Evolutionary conservation across 768 basidiomycete species (phyloP).

Genomic region (Lepiota brunneoincarnata): DNA sequence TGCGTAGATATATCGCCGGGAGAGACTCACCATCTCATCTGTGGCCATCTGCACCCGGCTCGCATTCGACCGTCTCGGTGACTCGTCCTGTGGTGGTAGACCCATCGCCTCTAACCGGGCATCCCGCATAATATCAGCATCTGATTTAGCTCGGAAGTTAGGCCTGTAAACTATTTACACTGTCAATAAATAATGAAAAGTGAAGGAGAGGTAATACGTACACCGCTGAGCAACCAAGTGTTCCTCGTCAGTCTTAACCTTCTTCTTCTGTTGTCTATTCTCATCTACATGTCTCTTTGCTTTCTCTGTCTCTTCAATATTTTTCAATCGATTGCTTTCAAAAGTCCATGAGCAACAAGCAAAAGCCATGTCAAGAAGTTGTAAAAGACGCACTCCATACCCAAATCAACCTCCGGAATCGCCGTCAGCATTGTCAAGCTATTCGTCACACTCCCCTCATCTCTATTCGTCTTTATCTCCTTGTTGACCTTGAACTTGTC

Average conservation of each 20-base stretch:
- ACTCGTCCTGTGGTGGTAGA: slow-evolving; percentile 53
- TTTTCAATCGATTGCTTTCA: slow-evolving; percentile 78
- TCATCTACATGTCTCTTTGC: slow-evolving; percentile 87
- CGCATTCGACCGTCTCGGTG: slow-evolving; percentile 42
- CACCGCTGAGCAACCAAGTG: slow-evolving; percentile 88
- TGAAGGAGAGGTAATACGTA: slow-evolving; percentile 35
- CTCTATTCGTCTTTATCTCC: slow-evolving; percentile 49
- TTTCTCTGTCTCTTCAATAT: slow-evolving; percentile 97
- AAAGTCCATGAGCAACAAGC: slow-evolving; percentile 1
- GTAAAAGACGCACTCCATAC: slow-evolving; percentile 82
- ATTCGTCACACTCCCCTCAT: slow-evolving; percentile 93
- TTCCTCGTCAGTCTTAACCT: slow-evolving; percentile 62
- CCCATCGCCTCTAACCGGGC: slow-evolving; percentile 89
- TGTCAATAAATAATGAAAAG: slow-evolving; percentile 6
- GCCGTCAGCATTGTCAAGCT: slow-evolving; percentile 95
- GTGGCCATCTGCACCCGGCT: slow-evolving; percentile 81
- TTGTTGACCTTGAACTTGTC: slow-evolving; percentile 63
- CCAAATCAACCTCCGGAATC: slow-evolving; percentile 96
- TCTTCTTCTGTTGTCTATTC: slow-evolving; percentile 59
- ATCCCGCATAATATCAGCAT: slow-evolving; percentile 83
- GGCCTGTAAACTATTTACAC: slow-evolving; percentile 73
- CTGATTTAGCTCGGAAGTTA: slow-evolving; percentile 78
- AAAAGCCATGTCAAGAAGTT: neutral
- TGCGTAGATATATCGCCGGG: slow-evolving; percentile 1
- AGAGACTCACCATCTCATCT: slow-evolving; percentile 72